Conservation (phyloP, 176 grass and related monocot genomes). For the Oryza glumipatula region DNA sequence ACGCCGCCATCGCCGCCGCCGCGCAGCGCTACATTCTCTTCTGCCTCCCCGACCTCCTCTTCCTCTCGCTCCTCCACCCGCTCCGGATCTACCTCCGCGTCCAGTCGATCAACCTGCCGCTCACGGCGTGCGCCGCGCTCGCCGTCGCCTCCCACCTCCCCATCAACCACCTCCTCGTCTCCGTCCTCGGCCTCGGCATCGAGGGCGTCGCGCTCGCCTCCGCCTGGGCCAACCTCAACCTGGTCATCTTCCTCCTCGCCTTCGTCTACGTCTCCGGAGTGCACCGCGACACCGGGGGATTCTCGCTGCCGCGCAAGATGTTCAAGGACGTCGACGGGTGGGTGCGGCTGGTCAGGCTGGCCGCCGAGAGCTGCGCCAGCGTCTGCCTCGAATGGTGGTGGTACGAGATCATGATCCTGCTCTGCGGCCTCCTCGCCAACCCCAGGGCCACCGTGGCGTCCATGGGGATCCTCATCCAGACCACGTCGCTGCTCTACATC, state of each 20-base stretch:
- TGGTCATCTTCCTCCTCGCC: slow-evolving; percentile 65
- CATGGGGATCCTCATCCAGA: slow-evolving; percentile 96
- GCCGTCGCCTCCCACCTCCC: slow-evolving; percentile 71
- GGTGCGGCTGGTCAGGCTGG: slow-evolving; percentile 55
- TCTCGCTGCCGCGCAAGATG: slow-evolving; percentile 51
- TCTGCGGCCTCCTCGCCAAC: slow-evolving; percentile 72
- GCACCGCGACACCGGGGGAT: slow-evolving; percentile 66
- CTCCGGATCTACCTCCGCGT: slow-evolving; percentile 92
- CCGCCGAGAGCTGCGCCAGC: slow-evolving; percentile 70
- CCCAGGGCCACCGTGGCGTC: slow-evolving; percentile 81
- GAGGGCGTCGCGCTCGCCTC: slow-evolving; percentile 80
- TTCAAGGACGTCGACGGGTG: slow-evolving; percentile 63
- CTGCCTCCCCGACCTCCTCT: slow-evolving; percentile 83
- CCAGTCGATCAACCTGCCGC: slow-evolving; percentile 82
- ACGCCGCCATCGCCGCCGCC: slow-evolving; percentile 56
- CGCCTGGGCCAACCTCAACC: slow-evolving; percentile 78
- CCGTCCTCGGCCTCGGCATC: slow-evolving; percentile 66
- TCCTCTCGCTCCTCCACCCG: slow-evolving; percentile 92
- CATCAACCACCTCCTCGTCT: slow-evolving; percentile 77
- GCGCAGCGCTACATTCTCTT: slow-evolving; percentile 74
- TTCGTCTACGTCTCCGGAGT: slow-evolving; percentile 74
- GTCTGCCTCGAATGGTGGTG: slow-evolving; percentile 99
- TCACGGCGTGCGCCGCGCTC: slow-evolving; percentile 70
- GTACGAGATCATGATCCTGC: slow-evolving; percentile 99
- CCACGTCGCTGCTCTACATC: slow-evolving; percentile 91